Conservation (phyloP, 2,329 filamentous ascomycete species). For the Talaromyces sp. region DNA sequence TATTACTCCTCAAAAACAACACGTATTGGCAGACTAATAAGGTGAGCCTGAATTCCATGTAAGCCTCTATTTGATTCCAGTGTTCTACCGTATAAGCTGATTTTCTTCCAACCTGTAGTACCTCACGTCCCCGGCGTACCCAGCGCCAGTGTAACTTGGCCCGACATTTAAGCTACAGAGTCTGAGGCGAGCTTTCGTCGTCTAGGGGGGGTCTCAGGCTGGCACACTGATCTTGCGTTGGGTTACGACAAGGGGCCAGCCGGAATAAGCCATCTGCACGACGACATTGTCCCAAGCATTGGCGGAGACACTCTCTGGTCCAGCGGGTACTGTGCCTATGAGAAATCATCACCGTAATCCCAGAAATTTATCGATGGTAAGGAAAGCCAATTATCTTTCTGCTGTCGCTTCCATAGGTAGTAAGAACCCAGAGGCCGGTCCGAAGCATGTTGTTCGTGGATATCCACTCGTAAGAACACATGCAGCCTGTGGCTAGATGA, state of each 20-base stretch:
- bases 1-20: slow-evolving; percentile 29
- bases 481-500: slow-evolving; percentile 48
- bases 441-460: slow-evolving; percentile 47
- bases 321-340: slow-evolving; percentile 66
- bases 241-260: no score
- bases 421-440: slow-evolving; percentile 41
- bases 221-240: no score
- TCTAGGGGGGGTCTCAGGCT: no score
- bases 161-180: no score
- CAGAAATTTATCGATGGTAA: slow-evolving; percentile 67
- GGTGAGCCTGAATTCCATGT: no score
- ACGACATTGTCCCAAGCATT: slow-evolving; percentile 61
- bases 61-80: no score
- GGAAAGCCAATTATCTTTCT: slow-evolving; percentile 48
- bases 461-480: slow-evolving; percentile 52
- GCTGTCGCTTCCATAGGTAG: slow-evolving; percentile 42
- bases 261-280: slow-evolving; percentile 55
- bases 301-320: slow-evolving; percentile 74
- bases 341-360: slow-evolving; percentile 68
- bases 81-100: no score
- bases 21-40: slow-evolving; percentile 41
- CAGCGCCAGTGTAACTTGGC: no score
- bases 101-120: no score
- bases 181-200: no score
- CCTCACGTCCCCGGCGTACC: no score